These are phyloP conservation scores for Harrya chromipes DNA, from an alignment of 768 basidiomycete genomes.

Conservation along the genomic window DNA sequence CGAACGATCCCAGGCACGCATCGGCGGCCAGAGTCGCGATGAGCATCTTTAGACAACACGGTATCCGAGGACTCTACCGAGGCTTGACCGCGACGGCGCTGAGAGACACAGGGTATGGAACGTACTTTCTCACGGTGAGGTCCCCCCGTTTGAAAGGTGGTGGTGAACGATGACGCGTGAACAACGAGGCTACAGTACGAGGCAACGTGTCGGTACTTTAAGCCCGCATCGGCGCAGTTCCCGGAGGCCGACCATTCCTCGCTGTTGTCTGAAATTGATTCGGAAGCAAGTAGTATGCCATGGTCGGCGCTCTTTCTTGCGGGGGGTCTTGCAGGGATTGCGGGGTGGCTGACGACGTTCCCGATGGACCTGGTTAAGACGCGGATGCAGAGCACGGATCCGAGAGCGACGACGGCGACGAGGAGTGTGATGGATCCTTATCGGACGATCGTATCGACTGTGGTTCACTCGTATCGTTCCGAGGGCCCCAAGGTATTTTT, in stretches of 20 bases:
- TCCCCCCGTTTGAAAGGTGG: neutral
- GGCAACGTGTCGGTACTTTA: conserved; percentile 54
- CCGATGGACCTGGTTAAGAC: conserved; percentile 91
- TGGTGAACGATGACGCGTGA: conserved; percentile 2
- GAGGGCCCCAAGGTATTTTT: conserved; percentile 75
- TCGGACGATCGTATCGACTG: conserved; percentile 55
- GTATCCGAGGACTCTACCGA: conserved; percentile 69
- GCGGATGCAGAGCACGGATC: conserved; percentile 61
- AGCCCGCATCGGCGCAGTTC: conserved; percentile 14
- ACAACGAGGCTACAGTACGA: conserved; percentile 48
- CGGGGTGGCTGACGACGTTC: conserved; percentile 80
- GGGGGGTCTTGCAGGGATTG: conserved; percentile 73
- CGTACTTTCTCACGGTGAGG: conserved; percentile 78
- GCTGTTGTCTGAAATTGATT: conserved; percentile 41
- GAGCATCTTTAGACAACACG: conserved; percentile 52
- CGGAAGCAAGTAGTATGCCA: conserved; percentile 32
- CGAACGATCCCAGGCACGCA: conserved; percentile 30
- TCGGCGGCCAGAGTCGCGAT: conserved; percentile 53
- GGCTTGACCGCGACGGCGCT: conserved; percentile 72
- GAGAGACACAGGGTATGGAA: conserved; percentile 79
- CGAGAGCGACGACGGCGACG: too few species aligned
- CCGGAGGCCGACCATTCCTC: conserved; percentile 30
- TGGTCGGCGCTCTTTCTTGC: conserved; percentile 66
- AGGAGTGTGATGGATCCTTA: conserved; percentile 44
- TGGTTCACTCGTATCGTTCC: conserved; percentile 53